Percentiles rank a stretch among this genome's conserved stretches.
Evolutionary conservation across 1,139 yeast species (phyloP).

Genomic region (Yamadazyma trypodendri): DNA sequence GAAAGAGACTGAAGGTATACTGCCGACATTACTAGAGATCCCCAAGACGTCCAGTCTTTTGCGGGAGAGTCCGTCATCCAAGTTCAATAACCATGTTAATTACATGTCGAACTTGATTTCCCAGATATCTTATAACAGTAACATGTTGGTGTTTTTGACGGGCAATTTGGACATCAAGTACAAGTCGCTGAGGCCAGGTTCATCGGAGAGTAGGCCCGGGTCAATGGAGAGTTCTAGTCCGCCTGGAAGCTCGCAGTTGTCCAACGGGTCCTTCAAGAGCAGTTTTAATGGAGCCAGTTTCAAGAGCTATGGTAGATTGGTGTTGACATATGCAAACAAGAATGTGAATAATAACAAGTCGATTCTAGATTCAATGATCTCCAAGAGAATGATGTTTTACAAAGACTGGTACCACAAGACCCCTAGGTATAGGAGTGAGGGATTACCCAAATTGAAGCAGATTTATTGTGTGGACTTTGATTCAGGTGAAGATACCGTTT

Average conservation of each 20-base stretch:
- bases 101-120: slow-evolving; percentile 27
- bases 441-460: slow-evolving; percentile 11
- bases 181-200: slow-evolving; percentile 5
- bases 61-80: slow-evolving; percentile 30
- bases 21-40: slow-evolving; percentile 25
- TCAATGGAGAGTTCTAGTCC: not conserved
- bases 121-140: slow-evolving; percentile 21
- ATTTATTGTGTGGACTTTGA: slow-evolving; percentile 5
- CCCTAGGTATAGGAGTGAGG: not conserved
- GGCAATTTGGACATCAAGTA: slow-evolving; percentile 28
- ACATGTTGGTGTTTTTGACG: slow-evolving; percentile 28
- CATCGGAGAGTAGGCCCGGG: too few relatives aligned
- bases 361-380: slow-evolving; percentile 21
- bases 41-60: slow-evolving; percentile 33
- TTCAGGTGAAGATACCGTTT: not conserved
- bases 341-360: not conserved
- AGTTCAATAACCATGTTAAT: slow-evolving; percentile 32
- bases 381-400: slow-evolving; percentile 31
- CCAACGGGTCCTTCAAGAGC: not conserved
- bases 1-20: slow-evolving; percentile 23
- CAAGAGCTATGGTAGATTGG: slow-evolving; percentile 8
- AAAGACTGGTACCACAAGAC: slow-evolving; percentile 37
- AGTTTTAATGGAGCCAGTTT: not conserved
- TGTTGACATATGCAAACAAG: slow-evolving; percentile 9
- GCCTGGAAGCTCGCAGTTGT: slow-evolving; percentile 1